Percentiles rank a stretch among this genome's conserved stretches.
These are phyloP conservation scores for Pestalotiopsis fici DNA, from an alignment of 2,329 filamentous ascomycete species.

Conservation along the genomic window DNA sequence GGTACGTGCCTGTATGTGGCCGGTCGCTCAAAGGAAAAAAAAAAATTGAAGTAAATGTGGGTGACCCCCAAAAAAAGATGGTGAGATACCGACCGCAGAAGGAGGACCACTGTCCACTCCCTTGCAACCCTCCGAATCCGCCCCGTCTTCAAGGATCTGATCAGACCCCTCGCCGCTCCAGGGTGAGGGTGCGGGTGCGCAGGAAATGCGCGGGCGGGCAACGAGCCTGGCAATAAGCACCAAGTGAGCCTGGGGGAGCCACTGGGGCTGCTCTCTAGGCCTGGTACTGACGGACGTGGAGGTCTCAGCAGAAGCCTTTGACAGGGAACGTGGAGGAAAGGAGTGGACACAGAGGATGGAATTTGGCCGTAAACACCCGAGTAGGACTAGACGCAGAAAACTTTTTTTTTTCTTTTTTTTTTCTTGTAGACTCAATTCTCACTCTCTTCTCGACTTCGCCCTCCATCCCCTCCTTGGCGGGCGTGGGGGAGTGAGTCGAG, in stretches of 20 bases:
- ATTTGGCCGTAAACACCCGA: not conserved
- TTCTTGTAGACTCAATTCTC: not conserved
- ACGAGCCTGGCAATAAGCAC: not conserved
- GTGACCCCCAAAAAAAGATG: constrained; percentile 12
- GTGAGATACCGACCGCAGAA: not conserved
- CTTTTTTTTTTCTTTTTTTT: not conserved
- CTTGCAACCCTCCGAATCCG: constrained; percentile 12
- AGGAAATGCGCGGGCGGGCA: constrained; percentile 6
- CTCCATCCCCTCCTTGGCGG: not conserved
- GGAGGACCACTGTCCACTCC: not conserved
- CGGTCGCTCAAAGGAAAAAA: too few species aligned
- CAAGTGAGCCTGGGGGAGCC: constrained; percentile 8
- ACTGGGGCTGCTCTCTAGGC: constrained; percentile 5
- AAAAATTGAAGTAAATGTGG: constrained; percentile 11
- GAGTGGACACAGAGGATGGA: not conserved
- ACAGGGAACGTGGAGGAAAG: constrained; percentile 9
- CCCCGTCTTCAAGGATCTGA: constrained; percentile 11
- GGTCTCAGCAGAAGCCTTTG: constrained; percentile 6
- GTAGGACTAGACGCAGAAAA: not conserved
- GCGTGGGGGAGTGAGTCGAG: not conserved
- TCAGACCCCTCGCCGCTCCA: constrained; percentile 2
- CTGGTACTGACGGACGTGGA: constrained; percentile 7
- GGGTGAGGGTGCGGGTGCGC: not conserved
- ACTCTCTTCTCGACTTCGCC: not conserved
- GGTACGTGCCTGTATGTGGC: not conserved